Base-by-base conservation (phyloP, 768 basidiomycete species). In the Russula emetica region DNA sequence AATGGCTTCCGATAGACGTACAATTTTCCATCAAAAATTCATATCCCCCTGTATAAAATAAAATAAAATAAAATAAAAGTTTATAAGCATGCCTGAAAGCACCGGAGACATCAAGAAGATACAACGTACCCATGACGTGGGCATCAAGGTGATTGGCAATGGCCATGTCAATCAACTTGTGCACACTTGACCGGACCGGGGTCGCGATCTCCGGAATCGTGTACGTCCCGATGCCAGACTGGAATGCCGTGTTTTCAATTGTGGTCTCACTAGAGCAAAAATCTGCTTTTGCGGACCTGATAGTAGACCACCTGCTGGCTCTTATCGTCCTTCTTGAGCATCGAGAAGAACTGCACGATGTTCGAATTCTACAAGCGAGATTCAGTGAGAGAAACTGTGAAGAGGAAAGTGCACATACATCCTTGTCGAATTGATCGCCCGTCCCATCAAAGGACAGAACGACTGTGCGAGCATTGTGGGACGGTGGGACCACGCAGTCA, bases 1-100 rank as follows among this genome's bases (percentile, higher is more conserved):
- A 28, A 20, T 20, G 3, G 5, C 2, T 20, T 16, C 24, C 2
- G 5, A n/a, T 61, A 11, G 7, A 16, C 81, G n/a, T 67, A 83
- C 84, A 90, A 63, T 87, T 87, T 66, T 88, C 81, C 88, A 89
- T 90, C 62, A 90, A 74, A 72, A 90, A 91, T 67, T 86, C 85
- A 63, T 90, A 90, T 0, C 88, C 88, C 47, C 81, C 86, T 87
- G 45, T 20, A 47, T n/a, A n/a, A n/a, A 20, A 20, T 20, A 11
- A 26, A 36, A 32, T 55, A n/a, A n/a, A n/a, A 47, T n/a, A n/a
- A n/a, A 20, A 20, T 20, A 11, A 26, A 36, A 32, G 62, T 22
- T 18, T 14, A 49, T 54, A 5, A 56, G 49, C 10, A 14, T 14
- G 32, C 24, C 26, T 20, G 8, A 8, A 5, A 44, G 32, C 49